Conservation (phyloP, 2,329 filamentous ascomycete genomes). For the Diaporthe ampelina region DNA sequence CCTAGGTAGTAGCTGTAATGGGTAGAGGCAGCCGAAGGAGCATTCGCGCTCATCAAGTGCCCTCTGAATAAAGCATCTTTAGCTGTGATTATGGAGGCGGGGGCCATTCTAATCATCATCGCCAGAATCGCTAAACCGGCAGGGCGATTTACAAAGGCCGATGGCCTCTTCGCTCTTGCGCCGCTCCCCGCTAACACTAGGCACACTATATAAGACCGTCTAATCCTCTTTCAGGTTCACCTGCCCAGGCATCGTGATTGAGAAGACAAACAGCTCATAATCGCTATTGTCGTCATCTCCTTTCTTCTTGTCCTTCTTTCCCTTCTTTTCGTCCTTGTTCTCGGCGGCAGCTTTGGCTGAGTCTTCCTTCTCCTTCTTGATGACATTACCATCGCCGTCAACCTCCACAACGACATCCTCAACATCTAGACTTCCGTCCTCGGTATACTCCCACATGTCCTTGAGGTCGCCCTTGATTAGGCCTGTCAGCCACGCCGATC, state of each 20-base stretch:
- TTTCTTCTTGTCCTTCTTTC: conserved; percentile 39
- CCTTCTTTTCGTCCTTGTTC: conserved; percentile 32
- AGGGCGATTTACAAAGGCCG: neutral
- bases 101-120: neutral
- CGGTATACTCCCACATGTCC: conserved; percentile 86
- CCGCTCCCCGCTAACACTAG: neutral
- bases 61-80: neutral
- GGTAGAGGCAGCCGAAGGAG: neutral
- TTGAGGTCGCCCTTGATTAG: conserved; percentile 77
- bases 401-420: conserved; percentile 69
- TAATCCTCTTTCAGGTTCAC: conserved; percentile 42
- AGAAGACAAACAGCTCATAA: conserved; percentile 48
- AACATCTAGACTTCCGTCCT: conserved; percentile 73
- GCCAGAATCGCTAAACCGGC: neutral
- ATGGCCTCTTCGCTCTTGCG: neutral
- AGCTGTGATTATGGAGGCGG: neutral
- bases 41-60: neutral
- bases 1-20: too few species aligned
- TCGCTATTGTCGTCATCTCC: conserved; percentile 17
- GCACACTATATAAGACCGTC: neutral
- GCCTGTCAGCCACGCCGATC: conserved; percentile 82
- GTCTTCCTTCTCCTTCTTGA: conserved; percentile 54
- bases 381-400: conserved; percentile 61
- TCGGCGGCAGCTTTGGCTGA: conserved; percentile 29
- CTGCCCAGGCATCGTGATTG: conserved; percentile 45